Percentiles rank a stretch among this genome's conserved stretches.
Evolutionary conservation across 2,329 filamentous ascomycete species (phyloP).

Genomic region (Biscogniauxia mediterranea): DNA sequence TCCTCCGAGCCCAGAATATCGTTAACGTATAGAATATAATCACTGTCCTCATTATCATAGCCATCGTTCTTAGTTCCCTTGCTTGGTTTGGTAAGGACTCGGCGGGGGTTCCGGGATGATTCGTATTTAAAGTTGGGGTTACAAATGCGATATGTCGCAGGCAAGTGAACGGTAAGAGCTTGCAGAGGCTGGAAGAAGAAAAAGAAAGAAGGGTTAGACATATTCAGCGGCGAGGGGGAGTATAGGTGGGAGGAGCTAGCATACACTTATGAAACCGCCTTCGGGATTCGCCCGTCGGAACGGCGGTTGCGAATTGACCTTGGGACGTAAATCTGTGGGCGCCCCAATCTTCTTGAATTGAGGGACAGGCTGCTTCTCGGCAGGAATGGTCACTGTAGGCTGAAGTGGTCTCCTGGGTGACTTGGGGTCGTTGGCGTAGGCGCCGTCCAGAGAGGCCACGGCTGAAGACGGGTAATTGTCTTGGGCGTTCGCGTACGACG

Average conservation of each 20-base stretch:
- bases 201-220: slow-evolving; percentile 31
- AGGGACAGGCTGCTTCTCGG: slow-evolving; percentile 69
- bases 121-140: slow-evolving; percentile 99
- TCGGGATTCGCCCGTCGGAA: slow-evolving; percentile 94
- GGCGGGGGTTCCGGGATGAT: slow-evolving; percentile 90
- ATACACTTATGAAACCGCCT: slow-evolving; percentile 94
- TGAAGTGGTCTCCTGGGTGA: slow-evolving; percentile 55
- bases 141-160: slow-evolving; percentile 95
- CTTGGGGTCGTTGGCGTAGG: slow-evolving; percentile 57
- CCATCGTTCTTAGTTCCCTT: slow-evolving; percentile 98
- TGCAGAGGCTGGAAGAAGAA: slow-evolving; percentile 70
- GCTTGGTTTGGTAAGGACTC: slow-evolving; percentile 96
- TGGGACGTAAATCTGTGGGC: slow-evolving; percentile 72
- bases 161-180: slow-evolving; percentile 89
- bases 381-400: slow-evolving; percentile 37
- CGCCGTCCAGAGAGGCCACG: slow-evolving; percentile 67
- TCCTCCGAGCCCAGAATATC: slow-evolving; percentile 98
- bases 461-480: slow-evolving; percentile 73
- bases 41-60: slow-evolving; percentile 98
- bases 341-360: slow-evolving; percentile 80
- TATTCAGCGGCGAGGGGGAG: slow-evolving; percentile 7
- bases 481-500: slow-evolving; percentile 64
- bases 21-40: slow-evolving; percentile 99
- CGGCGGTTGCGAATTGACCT: slow-evolving; percentile 81
- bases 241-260: slow-evolving; percentile 31